A percentile compares a stretch with the other conserved stretches of the same genome.
phyloP scores from a whole-genome alignment of 2,329 filamentous ascomycete genomes.

The Hypoxylon sp. region DNA sequence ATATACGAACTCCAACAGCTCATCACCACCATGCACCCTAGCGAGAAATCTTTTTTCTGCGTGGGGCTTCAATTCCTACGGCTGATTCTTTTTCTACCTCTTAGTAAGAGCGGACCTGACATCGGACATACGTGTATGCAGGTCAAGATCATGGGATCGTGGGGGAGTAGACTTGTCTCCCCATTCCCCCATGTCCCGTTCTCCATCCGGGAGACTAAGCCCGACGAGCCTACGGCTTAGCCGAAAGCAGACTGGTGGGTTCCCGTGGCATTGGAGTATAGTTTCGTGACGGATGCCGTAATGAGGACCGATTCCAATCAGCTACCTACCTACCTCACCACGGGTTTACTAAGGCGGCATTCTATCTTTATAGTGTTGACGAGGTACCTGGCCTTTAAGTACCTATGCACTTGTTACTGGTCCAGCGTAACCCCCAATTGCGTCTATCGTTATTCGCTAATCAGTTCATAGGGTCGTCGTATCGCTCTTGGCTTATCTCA shows the following conservation, averaged over 20 bases:
- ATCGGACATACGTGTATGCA: conserved; percentile 18
- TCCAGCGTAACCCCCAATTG: too few species aligned
- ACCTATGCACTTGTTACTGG: too few species aligned
- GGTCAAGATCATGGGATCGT: conserved; percentile 24
- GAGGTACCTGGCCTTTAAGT: too few species aligned
- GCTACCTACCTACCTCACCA: too few species aligned
- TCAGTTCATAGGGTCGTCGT: too few species aligned
- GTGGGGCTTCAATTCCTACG: background rate
- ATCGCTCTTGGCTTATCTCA: too few species aligned
- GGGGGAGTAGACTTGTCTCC: conserved; percentile 23
- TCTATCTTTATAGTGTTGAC: too few species aligned
- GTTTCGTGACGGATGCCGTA: background rate
- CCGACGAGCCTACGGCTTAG: conserved; percentile 24
- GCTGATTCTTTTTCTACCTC: conserved; percentile 4
- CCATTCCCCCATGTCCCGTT: too few species aligned
- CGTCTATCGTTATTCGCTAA: too few species aligned
- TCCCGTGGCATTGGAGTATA: conserved; percentile 8
- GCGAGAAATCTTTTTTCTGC: background rate
- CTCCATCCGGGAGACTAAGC: conserved; percentile 20
- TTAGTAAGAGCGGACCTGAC: conserved; percentile 28
- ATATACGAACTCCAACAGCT: conserved; percentile 27
- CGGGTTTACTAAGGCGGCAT: too few species aligned
- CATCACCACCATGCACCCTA: conserved; percentile 4
- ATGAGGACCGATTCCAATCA: background rate
- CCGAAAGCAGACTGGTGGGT: conserved; percentile 24